phyloP scores from a whole-genome alignment of 208 protist genomes.

The Leishmania tropica region DNA sequence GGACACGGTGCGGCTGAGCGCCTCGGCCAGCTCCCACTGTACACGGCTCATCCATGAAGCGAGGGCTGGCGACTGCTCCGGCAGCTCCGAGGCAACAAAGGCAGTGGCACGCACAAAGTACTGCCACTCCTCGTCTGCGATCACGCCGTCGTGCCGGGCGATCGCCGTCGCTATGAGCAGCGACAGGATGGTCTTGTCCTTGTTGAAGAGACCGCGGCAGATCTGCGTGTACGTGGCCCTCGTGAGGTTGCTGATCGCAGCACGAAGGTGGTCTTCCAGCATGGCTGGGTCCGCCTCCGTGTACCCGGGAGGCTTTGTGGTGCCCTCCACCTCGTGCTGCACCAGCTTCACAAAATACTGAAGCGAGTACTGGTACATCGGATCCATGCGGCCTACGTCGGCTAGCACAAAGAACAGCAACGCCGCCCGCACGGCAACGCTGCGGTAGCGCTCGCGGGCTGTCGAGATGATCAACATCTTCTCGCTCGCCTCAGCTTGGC shows the following conservation, averaged over 20 bases:
- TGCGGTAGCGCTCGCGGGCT: conserved; percentile 88
- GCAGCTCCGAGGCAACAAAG: conserved; percentile 81
- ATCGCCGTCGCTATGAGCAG: conserved; percentile 94
- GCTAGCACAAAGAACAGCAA: conserved; percentile 96
- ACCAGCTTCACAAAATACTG: conserved; percentile 98
- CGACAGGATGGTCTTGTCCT: conserved; percentile 96
- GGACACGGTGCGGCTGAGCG: conserved; percentile 79
- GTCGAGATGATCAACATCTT: conserved; percentile 95
- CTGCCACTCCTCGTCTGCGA: conserved; percentile 91
- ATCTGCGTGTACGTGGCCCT: conserved; percentile 95
- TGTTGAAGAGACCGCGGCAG: conserved; percentile 98
- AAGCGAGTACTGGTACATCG: conserved; percentile 99
- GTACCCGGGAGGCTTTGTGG: conserved; percentile 54
- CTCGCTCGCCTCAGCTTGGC: conserved; percentile 89
- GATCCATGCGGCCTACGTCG: conserved; percentile 94
- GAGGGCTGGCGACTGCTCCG: conserved; percentile 45
- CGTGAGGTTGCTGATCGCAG: conserved; percentile 89
- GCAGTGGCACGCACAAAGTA: conserved; percentile 92
- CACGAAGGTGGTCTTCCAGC: conserved; percentile 75
- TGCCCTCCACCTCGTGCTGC: conserved; percentile 81
- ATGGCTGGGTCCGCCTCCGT: conserved; percentile 53
- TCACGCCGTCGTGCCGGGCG: conserved; percentile 51
- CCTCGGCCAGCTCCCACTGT: conserved; percentile 88
- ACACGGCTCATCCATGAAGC: conserved; percentile 64
- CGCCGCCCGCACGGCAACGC: conserved; percentile 89